Percentiles rank a stretch among this genome's conserved stretches.
phyloP scores from a whole-genome alignment of 148 eudicot genomes.

The Rhododendron simsii region DNA sequence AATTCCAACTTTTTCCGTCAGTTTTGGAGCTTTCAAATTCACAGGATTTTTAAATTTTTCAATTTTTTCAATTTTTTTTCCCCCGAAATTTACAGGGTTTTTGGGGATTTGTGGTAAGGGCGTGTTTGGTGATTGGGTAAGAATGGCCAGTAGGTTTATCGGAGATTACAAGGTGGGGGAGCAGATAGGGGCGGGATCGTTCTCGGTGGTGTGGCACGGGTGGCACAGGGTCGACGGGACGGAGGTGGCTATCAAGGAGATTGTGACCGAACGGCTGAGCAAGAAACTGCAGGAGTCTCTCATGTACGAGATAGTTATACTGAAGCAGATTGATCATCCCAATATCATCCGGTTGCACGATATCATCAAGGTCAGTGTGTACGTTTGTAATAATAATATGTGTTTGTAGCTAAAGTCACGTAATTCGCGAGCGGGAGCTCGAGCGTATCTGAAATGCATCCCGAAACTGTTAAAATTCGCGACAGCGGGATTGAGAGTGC shows the following conservation, averaged over 20 bases:
- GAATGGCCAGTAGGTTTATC: slow-evolving; percentile 43
- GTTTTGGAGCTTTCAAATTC: not conserved
- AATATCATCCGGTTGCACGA: slow-evolving; percentile 75
- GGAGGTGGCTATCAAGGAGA: slow-evolving; percentile 85
- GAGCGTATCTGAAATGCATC: too few species aligned
- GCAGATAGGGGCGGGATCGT: slow-evolving; percentile 78
- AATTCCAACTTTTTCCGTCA: not conserved
- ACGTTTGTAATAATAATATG: not conserved
- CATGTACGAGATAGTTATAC: slow-evolving; percentile 78
- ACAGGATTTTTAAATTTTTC: not conserved
- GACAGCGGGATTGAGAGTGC: too few species aligned
- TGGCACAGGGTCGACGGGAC: slow-evolving; percentile 64
- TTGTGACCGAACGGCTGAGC: slow-evolving; percentile 49
- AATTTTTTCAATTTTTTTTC: not conserved
- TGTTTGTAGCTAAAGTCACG: not conserved
- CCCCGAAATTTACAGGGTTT: not conserved
- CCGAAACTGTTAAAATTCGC: too few species aligned
- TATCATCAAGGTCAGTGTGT: slow-evolving; percentile 60
- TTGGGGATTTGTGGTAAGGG: not conserved
- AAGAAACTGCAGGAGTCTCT: slow-evolving; percentile 76
- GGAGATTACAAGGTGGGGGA: slow-evolving; percentile 69
- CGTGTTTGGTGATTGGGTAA: not conserved
- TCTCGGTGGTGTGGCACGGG: slow-evolving; percentile 84
- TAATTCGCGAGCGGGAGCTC: too few species aligned
- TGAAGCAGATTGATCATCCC: slow-evolving; percentile 75